These are phyloP conservation scores for Nakazawaea ishiwadae DNA, from an alignment of 805 yeast genomes.

Conservation along the genomic window DNA sequence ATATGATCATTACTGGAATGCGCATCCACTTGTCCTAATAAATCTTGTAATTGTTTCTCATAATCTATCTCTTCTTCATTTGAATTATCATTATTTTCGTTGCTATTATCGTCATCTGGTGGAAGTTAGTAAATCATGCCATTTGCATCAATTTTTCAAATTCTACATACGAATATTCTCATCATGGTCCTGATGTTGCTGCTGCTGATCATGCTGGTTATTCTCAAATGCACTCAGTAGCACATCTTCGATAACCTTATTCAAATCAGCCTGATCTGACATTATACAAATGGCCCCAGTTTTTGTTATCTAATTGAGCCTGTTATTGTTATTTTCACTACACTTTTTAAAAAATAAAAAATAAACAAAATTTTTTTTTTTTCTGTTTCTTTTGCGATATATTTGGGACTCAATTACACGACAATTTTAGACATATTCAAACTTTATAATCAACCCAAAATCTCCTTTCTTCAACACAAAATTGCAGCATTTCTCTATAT, in stretches of 20 bases:
- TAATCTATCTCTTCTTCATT: slow-evolving; percentile 4
- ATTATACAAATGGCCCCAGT: slow-evolving; percentile 1
- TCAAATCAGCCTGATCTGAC: slow-evolving; percentile 11
- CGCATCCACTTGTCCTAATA: slow-evolving; percentile 1
- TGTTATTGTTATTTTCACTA: too few species aligned
- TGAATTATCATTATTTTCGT: too few species aligned
- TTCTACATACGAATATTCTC: background rate
- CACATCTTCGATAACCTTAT: slow-evolving; percentile 9
- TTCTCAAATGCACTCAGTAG: slow-evolving; percentile 7
- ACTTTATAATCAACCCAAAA: slow-evolving; percentile 7
- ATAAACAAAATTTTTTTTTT: slow-evolving; percentile 1
- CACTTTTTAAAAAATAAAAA: background rate
- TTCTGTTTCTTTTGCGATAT: background rate
- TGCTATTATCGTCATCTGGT: background rate
- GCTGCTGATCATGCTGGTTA: background rate
- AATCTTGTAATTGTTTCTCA: slow-evolving; percentile 2
- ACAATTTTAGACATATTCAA: slow-evolving; percentile 12
- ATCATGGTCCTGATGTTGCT: background rate
- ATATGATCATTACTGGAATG: too few species aligned
- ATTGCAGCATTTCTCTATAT: slow-evolving; percentile 8
- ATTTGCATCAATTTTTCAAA: background rate
- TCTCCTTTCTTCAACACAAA: slow-evolving; percentile 12
- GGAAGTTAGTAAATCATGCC: background rate
- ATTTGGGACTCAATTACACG: too few species aligned
- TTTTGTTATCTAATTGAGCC: too few species aligned